Base-by-base conservation (phyloP, 2,329 filamentous ascomycete genomes). In the Clarireedia monteithiana region DNA sequence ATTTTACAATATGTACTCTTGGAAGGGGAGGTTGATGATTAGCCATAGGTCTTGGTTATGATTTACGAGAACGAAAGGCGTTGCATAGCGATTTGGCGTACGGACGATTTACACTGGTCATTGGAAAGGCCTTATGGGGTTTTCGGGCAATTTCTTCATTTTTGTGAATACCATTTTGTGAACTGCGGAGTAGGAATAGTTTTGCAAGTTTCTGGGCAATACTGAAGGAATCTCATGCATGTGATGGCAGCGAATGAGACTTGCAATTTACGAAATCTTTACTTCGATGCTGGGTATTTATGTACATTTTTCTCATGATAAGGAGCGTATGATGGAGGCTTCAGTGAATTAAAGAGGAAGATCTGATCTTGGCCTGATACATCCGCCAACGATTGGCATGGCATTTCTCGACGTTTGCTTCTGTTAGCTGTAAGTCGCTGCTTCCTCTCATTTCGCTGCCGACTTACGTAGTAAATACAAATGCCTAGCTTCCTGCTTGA, bases 1-100 rank as follows among this genome's bases (percentile, higher is more conserved):
- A 96, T 99, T 63, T 81, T 99, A 63, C 91, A 95, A 67, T 96
- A 99, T 70, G 89, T 96, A 53, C 77, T 99, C 61, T 78, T 96
- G 23, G 81, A 89, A 53, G 68, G 68, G 34, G 68, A 67, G 50
- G 63, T 58, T 23, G 65, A 67, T 24, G 65, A 68, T 46, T 65
- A 60, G 56, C 58, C 30, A 55, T 23, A 59, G 42, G 57, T 48
- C 53, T 52, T 62, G 60, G 50, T 60, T 42, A 57, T 56, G 47
- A 58, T 57, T 49, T 58, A 59, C 48, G 60, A 51, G 45, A 62
- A 59, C 50, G 57, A 52, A 57, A 55, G 66, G 66, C 63, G 64
- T 68, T 69, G 67, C 67, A 69, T 69, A 69, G 67, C 67, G 67
- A 68, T 59, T 51, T 57, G 68, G 68, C 67, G 66, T 68, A 61